These are phyloP conservation scores for Elongisporangium undulatum DNA, from an alignment of 352 stramenopile genomes.

Conservation along the genomic window DNA sequence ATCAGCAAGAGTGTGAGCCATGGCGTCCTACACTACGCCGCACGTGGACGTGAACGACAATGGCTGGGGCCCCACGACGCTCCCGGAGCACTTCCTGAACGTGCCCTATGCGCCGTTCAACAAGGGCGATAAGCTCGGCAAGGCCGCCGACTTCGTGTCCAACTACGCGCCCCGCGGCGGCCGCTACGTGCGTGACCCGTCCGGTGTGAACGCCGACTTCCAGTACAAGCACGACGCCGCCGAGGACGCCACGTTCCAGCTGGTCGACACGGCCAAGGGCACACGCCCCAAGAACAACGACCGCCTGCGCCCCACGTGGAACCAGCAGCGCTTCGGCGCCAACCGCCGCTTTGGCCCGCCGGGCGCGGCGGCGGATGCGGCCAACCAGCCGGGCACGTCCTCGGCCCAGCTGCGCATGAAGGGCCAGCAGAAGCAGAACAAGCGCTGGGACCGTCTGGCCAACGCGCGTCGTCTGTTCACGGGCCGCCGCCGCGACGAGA, in stretches of 20 bases:
- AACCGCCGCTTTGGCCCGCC: constrained; percentile 32
- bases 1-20: constrained; percentile 12
- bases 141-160: constrained; percentile 91
- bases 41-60: constrained; percentile 77
- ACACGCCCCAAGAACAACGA: constrained; percentile 73
- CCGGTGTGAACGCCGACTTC: constrained; percentile 90
- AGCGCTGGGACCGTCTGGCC: constrained; percentile 74
- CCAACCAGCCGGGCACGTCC: constrained; percentile 31
- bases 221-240: constrained; percentile 92
- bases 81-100: constrained; percentile 89
- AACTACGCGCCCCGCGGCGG: constrained; percentile 59
- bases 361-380: constrained; percentile 23
- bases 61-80: constrained; percentile 81
- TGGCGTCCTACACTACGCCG: constrained; percentile 75
- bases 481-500: constrained; percentile 59
- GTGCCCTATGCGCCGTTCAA: constrained; percentile 96
- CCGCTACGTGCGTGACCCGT: constrained; percentile 64
- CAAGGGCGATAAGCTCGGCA: constrained; percentile 93
- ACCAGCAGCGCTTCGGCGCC: constrained; percentile 77
- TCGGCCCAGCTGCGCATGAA: constrained; percentile 76
- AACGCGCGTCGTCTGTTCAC: constrained; percentile 71
- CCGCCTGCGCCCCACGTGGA: constrained; percentile 76
- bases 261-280: constrained; percentile 93
- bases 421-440: constrained; percentile 85
- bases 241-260: constrained; percentile 90